Evolutionary conservation across 768 basidiomycete species (phyloP).

Genomic region (Phlebiopsis flavidoalba): DNA sequence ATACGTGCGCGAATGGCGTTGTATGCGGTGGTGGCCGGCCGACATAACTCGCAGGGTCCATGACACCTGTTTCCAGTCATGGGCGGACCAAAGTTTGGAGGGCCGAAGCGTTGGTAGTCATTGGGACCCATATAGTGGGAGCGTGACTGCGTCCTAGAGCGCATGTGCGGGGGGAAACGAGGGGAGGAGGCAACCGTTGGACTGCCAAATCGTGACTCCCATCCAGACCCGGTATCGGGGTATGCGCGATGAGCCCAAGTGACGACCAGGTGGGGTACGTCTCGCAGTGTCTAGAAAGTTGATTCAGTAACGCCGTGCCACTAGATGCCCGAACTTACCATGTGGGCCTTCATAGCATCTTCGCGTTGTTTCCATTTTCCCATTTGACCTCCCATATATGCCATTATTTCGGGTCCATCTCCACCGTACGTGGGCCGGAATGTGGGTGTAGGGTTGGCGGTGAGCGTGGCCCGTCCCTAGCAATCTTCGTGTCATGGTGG

Average conservation of each 20-base stretch:
- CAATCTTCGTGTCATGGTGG: neutral
- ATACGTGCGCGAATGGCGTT: neutral
- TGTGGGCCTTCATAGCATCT: conserved; percentile 67
- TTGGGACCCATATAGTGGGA: neutral
- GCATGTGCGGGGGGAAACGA: conserved; percentile 2
- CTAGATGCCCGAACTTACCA: conserved; percentile 38
- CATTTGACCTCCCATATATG: conserved; percentile 77
- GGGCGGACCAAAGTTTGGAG: neutral
- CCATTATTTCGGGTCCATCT: conserved; percentile 58
- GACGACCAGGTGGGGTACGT: conserved; percentile 65
- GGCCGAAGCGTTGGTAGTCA: neutral
- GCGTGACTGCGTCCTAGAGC: neutral
- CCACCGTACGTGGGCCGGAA: conserved; percentile 43
- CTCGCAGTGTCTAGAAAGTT: conserved; percentile 54
- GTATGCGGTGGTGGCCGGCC: neutral
- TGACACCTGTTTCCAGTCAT: neutral
- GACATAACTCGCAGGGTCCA: neutral
- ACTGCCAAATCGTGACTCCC: conserved; percentile 5
- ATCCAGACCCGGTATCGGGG: conserved; percentile 6
- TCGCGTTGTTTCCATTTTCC: conserved; percentile 78
- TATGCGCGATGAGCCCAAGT: conserved; percentile 74
- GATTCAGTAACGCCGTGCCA: neutral
- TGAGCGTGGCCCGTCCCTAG: neutral
- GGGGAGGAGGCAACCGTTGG: conserved; percentile 1
- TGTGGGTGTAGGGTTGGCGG: conserved; percentile 41